A percentile compares a stretch with the other conserved stretches of the same genome.
Evolutionary conservation across 129 eudicot species (phyloP).

Genomic region (Pittosporum tobira): DNA sequence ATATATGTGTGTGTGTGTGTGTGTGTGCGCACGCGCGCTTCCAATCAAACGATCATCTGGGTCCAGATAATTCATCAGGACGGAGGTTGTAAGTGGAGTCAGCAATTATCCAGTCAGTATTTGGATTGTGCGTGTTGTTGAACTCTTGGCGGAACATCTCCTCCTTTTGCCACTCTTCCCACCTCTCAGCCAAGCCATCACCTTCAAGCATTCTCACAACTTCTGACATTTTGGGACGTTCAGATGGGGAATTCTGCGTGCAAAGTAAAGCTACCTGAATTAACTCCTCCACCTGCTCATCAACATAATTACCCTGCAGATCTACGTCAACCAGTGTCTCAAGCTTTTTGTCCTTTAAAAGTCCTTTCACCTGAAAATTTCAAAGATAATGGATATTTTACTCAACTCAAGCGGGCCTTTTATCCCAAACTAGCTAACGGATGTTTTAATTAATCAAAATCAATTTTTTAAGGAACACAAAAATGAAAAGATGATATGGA

Average conservation of each 20-base stretch:
- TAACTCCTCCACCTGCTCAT: slow-evolving; percentile 51
- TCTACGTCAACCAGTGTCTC: slow-evolving; percentile 52
- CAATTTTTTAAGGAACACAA: background rate
- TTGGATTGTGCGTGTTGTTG: slow-evolving; percentile 24
- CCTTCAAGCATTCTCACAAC: slow-evolving; percentile 63
- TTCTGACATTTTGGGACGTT: slow-evolving; percentile 58
- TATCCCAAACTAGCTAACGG: no score
- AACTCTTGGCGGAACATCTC: slow-evolving; percentile 45
- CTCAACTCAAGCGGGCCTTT: no score
- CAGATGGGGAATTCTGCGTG: slow-evolving; percentile 41
- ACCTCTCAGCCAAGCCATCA: slow-evolving; percentile 59
- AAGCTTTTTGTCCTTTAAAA: slow-evolving; percentile 41
- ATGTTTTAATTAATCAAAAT: background rate
- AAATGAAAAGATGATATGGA: no score
- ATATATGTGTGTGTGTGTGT: no score
- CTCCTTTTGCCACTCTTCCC: slow-evolving; percentile 65
- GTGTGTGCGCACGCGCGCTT: no score
- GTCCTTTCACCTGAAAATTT: slow-evolving; percentile 45
- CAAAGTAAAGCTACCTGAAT: slow-evolving; percentile 54
- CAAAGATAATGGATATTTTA: no score
- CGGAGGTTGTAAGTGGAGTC: slow-evolving; percentile 48
- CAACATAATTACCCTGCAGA: slow-evolving; percentile 38
- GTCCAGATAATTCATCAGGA: slow-evolving; percentile 51
- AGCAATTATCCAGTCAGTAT: slow-evolving; percentile 34
- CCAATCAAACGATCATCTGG: slow-evolving; percentile 29